Evolutionary conservation across 140 eudicot genomes (phyloP).

Genomic region (Cichorium intybus): DNA sequence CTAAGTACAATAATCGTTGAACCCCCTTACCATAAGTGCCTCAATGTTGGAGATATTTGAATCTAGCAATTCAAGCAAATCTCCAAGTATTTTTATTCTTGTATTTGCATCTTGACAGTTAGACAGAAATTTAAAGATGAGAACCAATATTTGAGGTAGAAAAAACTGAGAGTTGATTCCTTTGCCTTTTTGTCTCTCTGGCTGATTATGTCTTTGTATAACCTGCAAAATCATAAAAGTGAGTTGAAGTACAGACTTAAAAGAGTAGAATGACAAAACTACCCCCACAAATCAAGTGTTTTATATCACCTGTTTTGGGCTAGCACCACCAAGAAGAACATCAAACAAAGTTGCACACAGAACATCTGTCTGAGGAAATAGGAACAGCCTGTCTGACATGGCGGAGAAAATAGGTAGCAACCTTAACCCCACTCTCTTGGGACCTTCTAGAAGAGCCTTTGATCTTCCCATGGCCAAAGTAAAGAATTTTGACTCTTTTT

Average conservation of each 20-base stretch:
- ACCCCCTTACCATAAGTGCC: conserved; percentile 72
- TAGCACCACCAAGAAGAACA: conserved; percentile 97
- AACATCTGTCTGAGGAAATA: conserved; percentile 76
- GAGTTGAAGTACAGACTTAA: background rate
- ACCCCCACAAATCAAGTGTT: background rate
- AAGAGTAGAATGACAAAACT: conserved; percentile 19
- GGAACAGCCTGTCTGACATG: conserved; percentile 78
- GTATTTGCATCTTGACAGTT: conserved; percentile 60
- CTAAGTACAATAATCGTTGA: background rate
- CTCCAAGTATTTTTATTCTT: conserved; percentile 67
- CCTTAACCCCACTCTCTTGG: conserved; percentile 46
- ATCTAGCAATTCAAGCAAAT: conserved; percentile 89
- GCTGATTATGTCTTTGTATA: conserved; percentile 64
- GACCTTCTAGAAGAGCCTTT: conserved; percentile 59
- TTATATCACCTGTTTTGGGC: conserved; percentile 85
- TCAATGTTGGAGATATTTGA: conserved; percentile 85
- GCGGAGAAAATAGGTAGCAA: conserved; percentile 66
- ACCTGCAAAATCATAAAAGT: conserved; percentile 50
- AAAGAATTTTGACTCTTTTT: conserved; percentile 71
- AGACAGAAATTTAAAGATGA: conserved; percentile 80
- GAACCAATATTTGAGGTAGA: conserved; percentile 82
- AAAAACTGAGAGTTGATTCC: conserved; percentile 69
- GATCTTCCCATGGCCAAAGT: conserved; percentile 74
- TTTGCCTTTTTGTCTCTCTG: conserved; percentile 57
- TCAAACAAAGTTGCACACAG: conserved; percentile 86